A percentile compares a stretch with the other conserved stretches of the same genome.
phyloP scores from a whole-genome alignment of 2,329 filamentous ascomycete species.

The Arthrocladium fulminans region DNA sequence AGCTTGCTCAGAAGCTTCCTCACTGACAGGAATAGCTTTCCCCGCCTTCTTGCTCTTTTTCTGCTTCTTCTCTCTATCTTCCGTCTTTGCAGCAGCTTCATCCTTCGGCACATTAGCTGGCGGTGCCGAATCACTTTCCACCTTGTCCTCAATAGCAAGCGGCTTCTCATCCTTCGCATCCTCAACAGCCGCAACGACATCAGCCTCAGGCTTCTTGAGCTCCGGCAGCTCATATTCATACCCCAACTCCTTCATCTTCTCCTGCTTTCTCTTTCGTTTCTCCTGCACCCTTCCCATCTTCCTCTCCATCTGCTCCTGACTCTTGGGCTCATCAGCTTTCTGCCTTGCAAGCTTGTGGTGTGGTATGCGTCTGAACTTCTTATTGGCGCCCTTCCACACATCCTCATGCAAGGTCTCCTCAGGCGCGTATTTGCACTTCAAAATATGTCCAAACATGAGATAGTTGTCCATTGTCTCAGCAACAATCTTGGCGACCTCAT shows the following conservation, averaged over 20 bases:
- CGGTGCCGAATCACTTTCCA: constrained; percentile 17
- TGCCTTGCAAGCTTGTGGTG: constrained; percentile 78
- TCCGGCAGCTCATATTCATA: constrained; percentile 65
- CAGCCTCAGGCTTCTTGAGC: constrained; percentile 26
- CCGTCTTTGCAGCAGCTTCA: constrained; percentile 18
- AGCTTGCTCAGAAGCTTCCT: neutral
- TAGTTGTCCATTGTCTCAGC: constrained; percentile 97
- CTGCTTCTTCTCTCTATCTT: constrained; percentile 20
- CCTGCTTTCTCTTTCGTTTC: constrained; percentile 58
- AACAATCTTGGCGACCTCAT: constrained; percentile 80
- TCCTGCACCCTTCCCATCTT: constrained; percentile 64
- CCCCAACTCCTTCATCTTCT: constrained; percentile 68
- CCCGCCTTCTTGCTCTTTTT: constrained; percentile 9
- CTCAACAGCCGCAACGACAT: constrained; percentile 29
- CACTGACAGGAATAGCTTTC: neutral
- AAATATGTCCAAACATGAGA: constrained; percentile 83
- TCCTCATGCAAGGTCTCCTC: constrained; percentile 68
- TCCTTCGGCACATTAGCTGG: constrained; percentile 26
- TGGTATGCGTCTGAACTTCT: constrained; percentile 78
- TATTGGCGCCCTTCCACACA: constrained; percentile 83
- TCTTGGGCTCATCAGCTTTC: constrained; percentile 60
- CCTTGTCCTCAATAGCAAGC: constrained; percentile 24
- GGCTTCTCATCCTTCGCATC: constrained; percentile 22
- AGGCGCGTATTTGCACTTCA: constrained; percentile 75
- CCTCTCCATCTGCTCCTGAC: constrained; percentile 65